A percentile compares a stretch with the other conserved stretches of the same genome.
These are phyloP conservation scores for Tetracladium setigerum DNA, from an alignment of 495 filamentous ascomycete genomes.

Conservation along the genomic window DNA sequence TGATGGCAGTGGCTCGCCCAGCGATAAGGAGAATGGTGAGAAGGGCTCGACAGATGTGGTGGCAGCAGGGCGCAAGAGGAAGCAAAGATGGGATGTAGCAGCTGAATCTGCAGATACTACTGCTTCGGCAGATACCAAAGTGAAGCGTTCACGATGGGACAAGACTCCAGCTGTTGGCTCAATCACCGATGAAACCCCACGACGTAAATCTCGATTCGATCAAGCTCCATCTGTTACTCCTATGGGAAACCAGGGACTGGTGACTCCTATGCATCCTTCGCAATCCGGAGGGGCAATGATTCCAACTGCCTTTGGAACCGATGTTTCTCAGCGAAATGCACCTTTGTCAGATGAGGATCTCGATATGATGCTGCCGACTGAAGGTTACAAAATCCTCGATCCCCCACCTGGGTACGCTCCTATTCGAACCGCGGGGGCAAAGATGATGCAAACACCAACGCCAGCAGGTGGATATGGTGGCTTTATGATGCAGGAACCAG, in stretches of 20 bases:
- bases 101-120: constrained; percentile 36
- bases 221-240: constrained; percentile 82
- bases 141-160: constrained; percentile 81
- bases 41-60: constrained; percentile 59
- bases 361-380: constrained; percentile 79
- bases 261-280: constrained; percentile 80
- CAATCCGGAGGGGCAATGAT: constrained; percentile 47
- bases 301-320: constrained; percentile 65
- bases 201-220: constrained; percentile 80
- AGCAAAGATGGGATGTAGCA: constrained; percentile 87
- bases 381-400: constrained; percentile 91
- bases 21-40: constrained; percentile 64
- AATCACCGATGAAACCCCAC: constrained; percentile 49
- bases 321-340: constrained; percentile 71
- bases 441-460: constrained; percentile 67
- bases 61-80: constrained; percentile 65
- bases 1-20: constrained; percentile 37
- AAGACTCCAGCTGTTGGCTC: constrained; percentile 61
- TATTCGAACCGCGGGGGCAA: constrained; percentile 68
- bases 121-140: constrained; percentile 35
- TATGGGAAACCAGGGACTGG: constrained; percentile 70
- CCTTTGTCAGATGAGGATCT: constrained; percentile 89
- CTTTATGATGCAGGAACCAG: constrained; percentile 97
- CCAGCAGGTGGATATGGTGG: constrained; percentile 54
- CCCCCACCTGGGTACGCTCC: constrained; percentile 90